Evolutionary conservation across 2,329 filamentous ascomycete species (phyloP).

Genomic region (Ascochyta rabiei): DNA sequence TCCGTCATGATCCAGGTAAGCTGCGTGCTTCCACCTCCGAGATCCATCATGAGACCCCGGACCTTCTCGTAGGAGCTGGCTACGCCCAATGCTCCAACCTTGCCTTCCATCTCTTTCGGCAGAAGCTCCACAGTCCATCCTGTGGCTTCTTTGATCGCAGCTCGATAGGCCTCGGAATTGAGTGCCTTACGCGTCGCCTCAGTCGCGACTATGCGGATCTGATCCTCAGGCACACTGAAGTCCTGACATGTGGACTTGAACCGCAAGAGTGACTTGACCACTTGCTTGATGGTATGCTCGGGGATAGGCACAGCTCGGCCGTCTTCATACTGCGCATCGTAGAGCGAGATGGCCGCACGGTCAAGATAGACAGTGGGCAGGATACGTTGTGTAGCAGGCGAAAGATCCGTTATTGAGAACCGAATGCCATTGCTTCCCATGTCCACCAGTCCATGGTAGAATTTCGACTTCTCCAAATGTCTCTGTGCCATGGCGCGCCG

Average conservation of each 20-base stretch:
- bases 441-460: slow-evolving; percentile 44
- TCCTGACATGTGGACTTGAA: slow-evolving; percentile 75
- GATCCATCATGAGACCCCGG: slow-evolving; percentile 82
- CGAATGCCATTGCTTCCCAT: slow-evolving; percentile 80
- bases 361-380: slow-evolving; percentile 79
- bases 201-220: slow-evolving; percentile 81
- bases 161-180: slow-evolving; percentile 73
- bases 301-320: slow-evolving; percentile 59
- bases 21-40: slow-evolving; percentile 78
- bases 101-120: slow-evolving; percentile 79
- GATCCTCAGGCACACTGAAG: slow-evolving; percentile 68
- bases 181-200: slow-evolving; percentile 83
- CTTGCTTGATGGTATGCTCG: slow-evolving; percentile 65
- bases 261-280: slow-evolving; percentile 69
- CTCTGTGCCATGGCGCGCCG: slow-evolving; percentile 12
- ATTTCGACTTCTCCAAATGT: slow-evolving; percentile 22
- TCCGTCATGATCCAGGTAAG: slow-evolving; percentile 68
- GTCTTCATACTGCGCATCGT: slow-evolving; percentile 71
- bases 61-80: slow-evolving; percentile 74
- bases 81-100: slow-evolving; percentile 82
- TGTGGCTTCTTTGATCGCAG: slow-evolving; percentile 65
- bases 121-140: slow-evolving; percentile 75
- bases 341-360: slow-evolving; percentile 81
- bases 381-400: slow-evolving; percentile 71
- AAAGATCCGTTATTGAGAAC: slow-evolving; percentile 86